phyloP scores from a whole-genome alignment of 1,284 basidiomycete species.

The Ceratobasidium sp. region DNA sequence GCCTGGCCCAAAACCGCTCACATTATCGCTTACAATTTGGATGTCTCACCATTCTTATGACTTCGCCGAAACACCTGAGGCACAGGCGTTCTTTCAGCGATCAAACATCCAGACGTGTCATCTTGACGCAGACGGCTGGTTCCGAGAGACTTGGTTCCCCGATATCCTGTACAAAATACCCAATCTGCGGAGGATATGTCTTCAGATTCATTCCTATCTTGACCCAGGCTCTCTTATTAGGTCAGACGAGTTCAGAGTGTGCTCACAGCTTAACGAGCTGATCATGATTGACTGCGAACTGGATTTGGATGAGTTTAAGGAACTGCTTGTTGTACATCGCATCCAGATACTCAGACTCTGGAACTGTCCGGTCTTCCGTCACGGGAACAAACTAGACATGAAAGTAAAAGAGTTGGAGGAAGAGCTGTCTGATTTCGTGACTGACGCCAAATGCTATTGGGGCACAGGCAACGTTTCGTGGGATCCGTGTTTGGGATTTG shows the following conservation, averaged over 20 bases:
- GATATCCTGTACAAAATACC: neutral
- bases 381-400: too few species aligned
- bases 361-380: too few species aligned
- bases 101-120: neutral
- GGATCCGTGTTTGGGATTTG: neutral
- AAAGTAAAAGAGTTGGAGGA: too few species aligned
- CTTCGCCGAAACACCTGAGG: neutral
- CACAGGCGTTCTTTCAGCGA: neutral
- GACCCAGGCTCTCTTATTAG: neutral
- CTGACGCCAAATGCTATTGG: too few species aligned
- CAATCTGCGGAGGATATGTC: neutral
- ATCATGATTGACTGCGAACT: neutral
- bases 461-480: too few species aligned
- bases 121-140: neutral
- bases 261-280: too few species aligned
- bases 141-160: neutral
- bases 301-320: neutral
- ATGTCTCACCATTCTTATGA: neutral
- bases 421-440: too few species aligned
- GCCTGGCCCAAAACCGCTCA: constrained; percentile 7
- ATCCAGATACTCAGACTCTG: neutral
- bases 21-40: neutral
- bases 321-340: neutral
- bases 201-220: neutral
- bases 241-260: too few species aligned